These are phyloP conservation scores for Lasiosphaeriaceae sp. DNA, from an alignment of 495 filamentous ascomycete species.

Conservation along the genomic window DNA sequence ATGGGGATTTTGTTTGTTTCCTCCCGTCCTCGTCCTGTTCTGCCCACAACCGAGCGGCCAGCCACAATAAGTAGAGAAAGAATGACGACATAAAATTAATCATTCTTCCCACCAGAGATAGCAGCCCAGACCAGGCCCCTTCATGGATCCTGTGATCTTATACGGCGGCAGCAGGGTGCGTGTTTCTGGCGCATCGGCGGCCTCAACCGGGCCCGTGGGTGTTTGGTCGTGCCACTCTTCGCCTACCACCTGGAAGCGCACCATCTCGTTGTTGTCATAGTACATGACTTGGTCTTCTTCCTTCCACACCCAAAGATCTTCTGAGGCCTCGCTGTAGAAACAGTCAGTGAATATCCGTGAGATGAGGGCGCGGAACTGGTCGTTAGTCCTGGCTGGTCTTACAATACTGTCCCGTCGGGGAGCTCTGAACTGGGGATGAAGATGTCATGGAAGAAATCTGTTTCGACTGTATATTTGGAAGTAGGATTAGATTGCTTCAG, in stretches of 20 bases:
- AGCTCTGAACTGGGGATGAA: conserved; percentile 68
- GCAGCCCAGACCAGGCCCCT: conserved; percentile 46
- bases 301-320: conserved; percentile 79
- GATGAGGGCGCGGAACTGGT: background rate
- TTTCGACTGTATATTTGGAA: conserved; percentile 51
- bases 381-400: conserved; percentile 38
- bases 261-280: conserved; percentile 84
- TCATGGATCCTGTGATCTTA: conserved; percentile 61
- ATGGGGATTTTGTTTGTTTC: background rate
- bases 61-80: too few relatives aligned
- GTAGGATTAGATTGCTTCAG: background rate
- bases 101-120: conserved; percentile 52
- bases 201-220: conserved; percentile 60
- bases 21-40: background rate
- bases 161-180: conserved; percentile 51
- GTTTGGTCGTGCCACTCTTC: conserved; percentile 89
- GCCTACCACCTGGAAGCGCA: conserved; percentile 74
- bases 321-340: conserved; percentile 58
- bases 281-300: conserved; percentile 67
- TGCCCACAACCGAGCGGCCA: too few relatives aligned
- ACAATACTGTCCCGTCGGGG: conserved; percentile 71
- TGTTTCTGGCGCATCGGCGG: conserved; percentile 33
- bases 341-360: too few relatives aligned
- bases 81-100: background rate
- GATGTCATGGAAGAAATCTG: conserved; percentile 90